A percentile compares a stretch with the other conserved stretches of the same genome.
phyloP scores from a whole-genome alignment of 495 filamentous ascomycete genomes.

The Penicillium longicatenatum region DNA sequence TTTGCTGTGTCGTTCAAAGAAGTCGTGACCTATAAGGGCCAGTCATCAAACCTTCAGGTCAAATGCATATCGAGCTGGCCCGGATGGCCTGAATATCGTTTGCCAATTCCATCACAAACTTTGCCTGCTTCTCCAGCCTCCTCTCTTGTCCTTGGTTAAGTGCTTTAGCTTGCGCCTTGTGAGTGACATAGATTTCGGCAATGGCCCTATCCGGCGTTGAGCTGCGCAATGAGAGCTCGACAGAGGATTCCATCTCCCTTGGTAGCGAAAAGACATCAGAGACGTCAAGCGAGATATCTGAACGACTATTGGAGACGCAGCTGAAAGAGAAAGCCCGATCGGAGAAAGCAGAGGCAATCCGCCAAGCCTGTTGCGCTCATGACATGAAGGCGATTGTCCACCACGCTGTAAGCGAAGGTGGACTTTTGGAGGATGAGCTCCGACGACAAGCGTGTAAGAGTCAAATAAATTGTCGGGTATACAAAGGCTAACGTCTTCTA shows the following conservation, averaged over 20 bases:
- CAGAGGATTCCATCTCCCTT: not conserved
- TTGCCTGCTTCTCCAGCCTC: not conserved
- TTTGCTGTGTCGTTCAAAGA: not conserved
- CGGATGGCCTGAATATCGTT: not conserved
- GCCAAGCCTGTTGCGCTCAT: conserved; percentile 63
- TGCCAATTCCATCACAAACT: not conserved
- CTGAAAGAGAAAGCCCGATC: conserved; percentile 9
- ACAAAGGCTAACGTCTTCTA: conserved; percentile 7
- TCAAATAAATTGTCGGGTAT: not conserved
- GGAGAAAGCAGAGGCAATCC: conserved; percentile 52
- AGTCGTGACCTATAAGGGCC: not conserved
- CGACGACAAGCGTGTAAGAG: conserved; percentile 74
- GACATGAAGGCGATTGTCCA: conserved; percentile 63
- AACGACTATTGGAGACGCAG: conserved; percentile 5
- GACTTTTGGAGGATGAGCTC: conserved; percentile 78
- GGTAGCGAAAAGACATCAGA: conserved; percentile 6
- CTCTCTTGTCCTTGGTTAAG: not conserved
- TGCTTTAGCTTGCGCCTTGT: not conserved
- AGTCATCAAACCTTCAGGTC: not conserved
- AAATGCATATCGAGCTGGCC: not conserved
- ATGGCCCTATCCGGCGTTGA: conserved; percentile 14
- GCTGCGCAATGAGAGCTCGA: not conserved
- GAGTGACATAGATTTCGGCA: not conserved
- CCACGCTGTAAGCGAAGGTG: conserved; percentile 71
- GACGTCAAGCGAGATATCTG: conserved; percentile 1